Evolutionary conservation across 176 grass and related monocot species (phyloP), one percentile per base, ranked within the genome.

Genomic region (Avena atlantica): DNA sequence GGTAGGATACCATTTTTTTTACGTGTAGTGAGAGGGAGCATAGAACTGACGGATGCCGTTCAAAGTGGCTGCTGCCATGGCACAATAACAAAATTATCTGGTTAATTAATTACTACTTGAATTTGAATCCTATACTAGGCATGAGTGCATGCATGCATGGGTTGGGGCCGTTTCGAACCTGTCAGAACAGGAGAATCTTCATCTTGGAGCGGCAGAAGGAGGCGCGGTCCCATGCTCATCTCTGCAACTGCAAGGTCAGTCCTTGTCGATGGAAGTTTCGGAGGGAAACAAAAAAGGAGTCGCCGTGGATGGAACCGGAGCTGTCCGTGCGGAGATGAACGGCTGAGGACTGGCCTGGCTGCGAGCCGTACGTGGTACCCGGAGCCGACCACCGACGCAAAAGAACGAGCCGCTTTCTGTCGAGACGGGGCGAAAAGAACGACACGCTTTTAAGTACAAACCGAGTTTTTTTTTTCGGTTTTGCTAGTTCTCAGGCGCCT

Each of bases 251-350:
- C 16, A 24, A 62, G 17, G 9, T 51, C 72, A 15, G 48, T 15
- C 8, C 23, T 25, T 75, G 47, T 75, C 72, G 47, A 53, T 5
- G 24, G 14, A 55, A 76, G 73, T 27, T 76, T 2, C 23, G 55
- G 25, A 55, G 13, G 0, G 2, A 19, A 10, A 53, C 12, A 2
- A 31, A 75, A 49, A 29, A 2, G 23, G 1, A 58, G 50, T n/a
- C 69, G 34, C 15, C 57, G 80, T 82, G 12, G 78, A 79, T n/a
- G 15, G 0, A 16, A 36, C 5, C 3, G n/a, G 8, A 8, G n/a
- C 1, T 75, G 74, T 87, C 9, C 70, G 63, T 49, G 56, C 19
- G 0, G 17, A 13, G 83, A 84, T 64, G 83, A 59, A 63, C 57
- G 69, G 68, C 68, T 44, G 8, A 15, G 81, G 15, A 11, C 2